A percentile compares a stretch with the other conserved stretches of the same genome.
Evolutionary conservation across 169 alveolate species (phyloP).

Genomic region (Plasmodium billcollinsi): DNA sequence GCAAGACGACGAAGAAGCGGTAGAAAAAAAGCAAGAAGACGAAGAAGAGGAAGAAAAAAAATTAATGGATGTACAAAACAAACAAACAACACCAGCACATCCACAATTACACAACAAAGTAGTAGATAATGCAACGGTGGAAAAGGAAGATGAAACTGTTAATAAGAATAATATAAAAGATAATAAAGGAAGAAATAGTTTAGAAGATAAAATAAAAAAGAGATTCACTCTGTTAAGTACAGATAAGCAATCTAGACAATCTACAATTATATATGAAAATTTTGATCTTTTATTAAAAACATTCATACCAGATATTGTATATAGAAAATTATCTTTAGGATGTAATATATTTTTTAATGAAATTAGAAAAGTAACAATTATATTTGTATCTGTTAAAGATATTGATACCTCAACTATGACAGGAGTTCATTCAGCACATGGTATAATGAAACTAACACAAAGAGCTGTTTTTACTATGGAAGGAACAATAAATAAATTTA

Average conservation of each 20-base stretch:
- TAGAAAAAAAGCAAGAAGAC: too few relatives aligned
- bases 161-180: not conserved
- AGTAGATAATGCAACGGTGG: not conserved
- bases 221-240: not conserved
- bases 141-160: not conserved
- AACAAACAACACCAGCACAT: not conserved
- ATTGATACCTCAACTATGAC: constrained; percentile 80
- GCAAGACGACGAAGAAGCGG: too few relatives aligned
- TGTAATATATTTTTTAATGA: constrained; percentile 86
- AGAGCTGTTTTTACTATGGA: constrained; percentile 82
- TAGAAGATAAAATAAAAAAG: not conserved
- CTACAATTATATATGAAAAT: constrained; percentile 43
- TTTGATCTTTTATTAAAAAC: constrained; percentile 77
- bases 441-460: constrained; percentile 80
- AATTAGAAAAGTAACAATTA: constrained; percentile 85
- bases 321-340: constrained; percentile 81
- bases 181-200: not conserved
- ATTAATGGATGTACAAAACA: not conserved
- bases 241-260: not conserved
- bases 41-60: too few relatives aligned
- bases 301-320: constrained; percentile 87
- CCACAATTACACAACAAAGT: not conserved
- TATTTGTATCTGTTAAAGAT: constrained; percentile 86
- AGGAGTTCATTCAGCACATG: constrained; percentile 79
- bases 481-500: constrained; percentile 88